Evolutionary conservation across 192 early-diverging fungal genomes (phyloP), one percentile per base, ranked within the genome.

Genomic region (Backusella morwellensis): DNA sequence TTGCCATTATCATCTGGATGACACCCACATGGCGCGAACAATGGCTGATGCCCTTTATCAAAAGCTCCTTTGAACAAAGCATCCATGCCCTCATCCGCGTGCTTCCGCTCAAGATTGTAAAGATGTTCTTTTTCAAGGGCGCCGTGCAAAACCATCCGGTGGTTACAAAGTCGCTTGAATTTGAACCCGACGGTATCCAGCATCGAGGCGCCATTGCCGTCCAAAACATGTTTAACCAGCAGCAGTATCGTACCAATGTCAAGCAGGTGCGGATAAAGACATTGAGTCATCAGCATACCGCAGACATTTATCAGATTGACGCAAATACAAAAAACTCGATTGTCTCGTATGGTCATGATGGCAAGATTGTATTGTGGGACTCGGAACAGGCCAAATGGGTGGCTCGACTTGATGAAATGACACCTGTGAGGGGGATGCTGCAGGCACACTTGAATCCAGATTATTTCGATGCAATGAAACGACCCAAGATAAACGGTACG

Each of bases 351-450:
- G 81, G 75, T 6, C 78, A 76, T 26, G 81, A 83, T 52, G 81
- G 81, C 0, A 52, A 75, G 15, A 14, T 83, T 26, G 66, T 83
- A 14, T 68, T 83, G 4, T 83, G 81, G 81, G 77, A 82, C 21
- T 29, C 68, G 1, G 44, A 73, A 6, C 63, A 70, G 4, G 75
- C 73, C 1, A 72, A 66, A 14, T 83, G 81, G 81, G 34, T 77
- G 15, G 81, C 81, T 17, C 26, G 81, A 32, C 29, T 83, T 0
- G 81, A 83, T 50, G 35, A 63, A 66, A 26, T 82, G 41, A 50
- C 47, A 59, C 74, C 17, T 19, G 47, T 29, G 8, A 41, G 44
- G 8, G 70, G 70, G 1, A 23, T 34, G 1, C 21, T 72, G 1
- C 70, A 72, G 40, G 40, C 70, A 17, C 5, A 23, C 1, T 32